Evolutionary conservation across 2,329 filamentous ascomycete species (phyloP).

Genomic region (Arthrinium phaeospermum): DNA sequence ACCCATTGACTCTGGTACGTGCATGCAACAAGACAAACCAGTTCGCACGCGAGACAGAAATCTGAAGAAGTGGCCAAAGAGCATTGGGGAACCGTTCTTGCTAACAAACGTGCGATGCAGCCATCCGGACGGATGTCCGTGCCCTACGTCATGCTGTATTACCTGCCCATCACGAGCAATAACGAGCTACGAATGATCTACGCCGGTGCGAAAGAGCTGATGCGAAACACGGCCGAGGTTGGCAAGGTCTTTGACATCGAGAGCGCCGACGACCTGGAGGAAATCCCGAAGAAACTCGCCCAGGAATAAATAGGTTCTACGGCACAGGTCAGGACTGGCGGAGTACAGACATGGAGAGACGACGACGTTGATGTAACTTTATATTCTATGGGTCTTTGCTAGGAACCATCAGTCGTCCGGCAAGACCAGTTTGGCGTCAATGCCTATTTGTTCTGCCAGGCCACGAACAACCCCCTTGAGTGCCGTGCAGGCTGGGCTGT

Average conservation of each 20-base stretch:
- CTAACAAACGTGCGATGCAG: slow-evolving; percentile 49
- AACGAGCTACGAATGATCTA: slow-evolving; percentile 89
- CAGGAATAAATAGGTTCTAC: slow-evolving; percentile 34
- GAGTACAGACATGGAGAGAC: neutral
- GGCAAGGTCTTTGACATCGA: slow-evolving; percentile 85
- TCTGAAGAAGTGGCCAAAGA: neutral
- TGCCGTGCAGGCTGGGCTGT: slow-evolving; percentile 87
- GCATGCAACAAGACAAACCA: neutral
- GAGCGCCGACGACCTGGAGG: slow-evolving; percentile 78
- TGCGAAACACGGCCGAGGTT: slow-evolving; percentile 93
- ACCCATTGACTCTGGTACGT: slow-evolving; percentile 83
- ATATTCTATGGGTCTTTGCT: neutral
- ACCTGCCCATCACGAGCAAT: slow-evolving; percentile 91
- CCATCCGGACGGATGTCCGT: slow-evolving; percentile 83
- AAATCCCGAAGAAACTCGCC: slow-evolving; percentile 72
- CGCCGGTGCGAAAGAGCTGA: slow-evolving; percentile 92
- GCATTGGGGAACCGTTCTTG: neutral
- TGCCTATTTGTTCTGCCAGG: slow-evolving; percentile 69
- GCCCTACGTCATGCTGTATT: slow-evolving; percentile 94
- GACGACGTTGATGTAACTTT: neutral
- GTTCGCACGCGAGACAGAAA: neutral
- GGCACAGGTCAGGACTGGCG: neutral
- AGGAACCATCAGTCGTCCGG: slow-evolving; percentile 43
- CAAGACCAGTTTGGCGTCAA: slow-evolving; percentile 61
- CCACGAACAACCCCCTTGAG: slow-evolving; percentile 80